Base-by-base conservation (phyloP, 441 rosid genomes). In the Aleurites moluccanus region DNA sequence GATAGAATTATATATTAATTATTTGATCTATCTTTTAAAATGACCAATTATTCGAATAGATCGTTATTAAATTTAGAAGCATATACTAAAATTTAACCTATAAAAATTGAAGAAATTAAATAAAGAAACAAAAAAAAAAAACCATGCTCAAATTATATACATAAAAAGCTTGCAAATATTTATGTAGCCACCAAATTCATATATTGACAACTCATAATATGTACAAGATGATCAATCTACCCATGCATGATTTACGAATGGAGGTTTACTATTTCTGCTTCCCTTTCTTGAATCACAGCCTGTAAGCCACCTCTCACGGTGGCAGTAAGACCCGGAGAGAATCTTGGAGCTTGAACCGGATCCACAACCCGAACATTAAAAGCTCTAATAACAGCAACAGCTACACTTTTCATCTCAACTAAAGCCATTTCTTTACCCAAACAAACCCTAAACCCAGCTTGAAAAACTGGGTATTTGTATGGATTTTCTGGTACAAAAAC, bases 261-360 rank as follows among this genome's bases (percentile, higher is more conserved):
- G 1, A 55, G 21, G 18, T 20, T 53, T 13, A 7, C 13, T 27
- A 68, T 66, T 83, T 4, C 85, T 86, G 92, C 83, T 25, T 20
- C 80, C 71, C 84, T 83, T 72, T 84, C 83, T 67, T 78, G 72
- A 23, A 92, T 80, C 75, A 64, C 10, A 50, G 85, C 88, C 73
- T 83, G 90, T 1, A 93, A 82, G 13, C 98, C 98, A 40, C 98
- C 98, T 28, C 80, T 81, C 52, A 93, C 83, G 55, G 89, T 90
- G 42, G 98, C 92, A 0, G 98, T 91, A 14, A 93, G 88, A 15
- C 98, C 97, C 1, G 98, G 90, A 0, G 83, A 74, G 47, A 91
- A 93, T 78, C 78, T 83, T 0, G 83, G 88, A 0, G 25, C 67
- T 16, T 83, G 80, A 33, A 56, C 30, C 3, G 83, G 69, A 55